Evolutionary conservation across 2,329 filamentous ascomycete species (phyloP), one percentile per base, ranked within the genome.

Genomic region (Colletotrichum gloeosporioides): DNA sequence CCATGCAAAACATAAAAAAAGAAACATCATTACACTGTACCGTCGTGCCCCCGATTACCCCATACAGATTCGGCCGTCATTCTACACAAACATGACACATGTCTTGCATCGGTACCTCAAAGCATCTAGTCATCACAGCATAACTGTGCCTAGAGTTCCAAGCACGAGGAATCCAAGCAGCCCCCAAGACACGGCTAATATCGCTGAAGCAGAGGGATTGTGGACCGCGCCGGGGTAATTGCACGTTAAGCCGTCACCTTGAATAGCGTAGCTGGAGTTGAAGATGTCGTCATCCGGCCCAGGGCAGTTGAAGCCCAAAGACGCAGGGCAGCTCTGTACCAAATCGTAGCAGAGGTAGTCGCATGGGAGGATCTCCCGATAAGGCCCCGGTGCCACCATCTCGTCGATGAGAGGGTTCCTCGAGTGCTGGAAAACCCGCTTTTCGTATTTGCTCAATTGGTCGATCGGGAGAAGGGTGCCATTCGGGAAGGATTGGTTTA

Each of bases 281-380:
- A 88, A 90, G 8, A 79, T 79, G 4, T 80, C 82, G 2, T 85
- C 84, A 25, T 81, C 77, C 4, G 73, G 69, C 27, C 65, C 66
- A 4, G 97, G 96, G 85, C 97, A 99, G 2, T 83, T 86, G 80
- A 99, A 98, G 1, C 89, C 88, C 79, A 99, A 87, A 1, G 89
- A 85, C 0, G 95, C 90, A 0, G 97, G 96, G 85, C 97, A 99
- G 82, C 91, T 95, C 85, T 94, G 93, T 13, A 98, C 95, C 2
- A 99, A 89, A 70, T 93, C 92, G 82, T 96, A 97, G 86, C 97
- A 99, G 67, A 98, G 86, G 78, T 98, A 94, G 77, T 95, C 91
- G 81, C 96, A 99, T 0, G 97, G 97, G 10, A 98, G 87, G 25
- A 99, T 88, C 86, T 99, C 97, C 82, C 96, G 98, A 86, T 99